Percentiles rank a stretch among this genome's conserved stretches.
Evolutionary conservation across 768 basidiomycete genomes (phyloP).

Genomic region (Amanita polypyramis): DNA sequence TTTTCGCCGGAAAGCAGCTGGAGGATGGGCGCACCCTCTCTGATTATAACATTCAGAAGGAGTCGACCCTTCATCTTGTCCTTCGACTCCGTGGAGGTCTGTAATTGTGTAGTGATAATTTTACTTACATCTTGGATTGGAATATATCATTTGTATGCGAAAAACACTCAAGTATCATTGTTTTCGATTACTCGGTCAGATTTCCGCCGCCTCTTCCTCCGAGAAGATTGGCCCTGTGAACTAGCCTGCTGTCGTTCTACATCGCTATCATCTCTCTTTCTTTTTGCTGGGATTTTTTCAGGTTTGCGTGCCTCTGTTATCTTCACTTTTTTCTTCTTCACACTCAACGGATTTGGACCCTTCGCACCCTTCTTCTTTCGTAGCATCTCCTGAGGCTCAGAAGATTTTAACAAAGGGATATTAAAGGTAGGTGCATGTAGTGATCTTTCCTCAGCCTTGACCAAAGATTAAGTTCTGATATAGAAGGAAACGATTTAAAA

Average conservation of each 20-base stretch:
- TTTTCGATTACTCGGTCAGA: neutral
- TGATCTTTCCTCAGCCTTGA: slow-evolving; percentile 54
- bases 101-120: neutral
- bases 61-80: slow-evolving; percentile 59
- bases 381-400: slow-evolving; percentile 24
- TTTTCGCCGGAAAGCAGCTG: slow-evolving; percentile 72
- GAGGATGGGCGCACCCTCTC: slow-evolving; percentile 72
- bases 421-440: slow-evolving; percentile 44
- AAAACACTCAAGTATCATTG: neutral
- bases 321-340: slow-evolving; percentile 60
- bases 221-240: neutral
- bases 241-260: slow-evolving; percentile 12
- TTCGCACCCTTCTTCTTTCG: slow-evolving; percentile 63
- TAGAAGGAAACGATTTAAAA: slow-evolving; percentile 3
- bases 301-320: slow-evolving; percentile 31
- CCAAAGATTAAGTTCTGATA: neutral
- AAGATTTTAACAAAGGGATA: slow-evolving; percentile 27
- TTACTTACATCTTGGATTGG: neutral
- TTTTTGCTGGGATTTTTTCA: slow-evolving; percentile 14
- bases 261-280: slow-evolving; percentile 11
- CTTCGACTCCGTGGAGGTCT: slow-evolving; percentile 74
- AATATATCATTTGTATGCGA: too few species aligned
- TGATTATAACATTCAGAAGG: slow-evolving; percentile 72
- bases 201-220: slow-evolving; percentile 9
- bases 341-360: slow-evolving; percentile 85